Evolutionary conservation across 169 alveolate species (phyloP), one percentile per base, ranked within the genome.

Genomic region (Babesia microti): DNA sequence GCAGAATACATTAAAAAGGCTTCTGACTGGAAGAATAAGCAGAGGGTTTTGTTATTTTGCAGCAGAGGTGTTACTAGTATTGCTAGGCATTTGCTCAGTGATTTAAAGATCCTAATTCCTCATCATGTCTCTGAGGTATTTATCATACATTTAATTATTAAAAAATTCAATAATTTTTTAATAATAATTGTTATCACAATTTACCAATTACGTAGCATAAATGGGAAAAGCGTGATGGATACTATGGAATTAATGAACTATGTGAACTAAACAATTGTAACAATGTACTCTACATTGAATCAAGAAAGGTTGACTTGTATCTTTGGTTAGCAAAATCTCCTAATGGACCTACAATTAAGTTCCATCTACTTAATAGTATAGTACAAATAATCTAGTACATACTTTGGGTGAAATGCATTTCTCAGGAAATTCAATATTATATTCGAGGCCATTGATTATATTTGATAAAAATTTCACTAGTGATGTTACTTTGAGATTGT

Each of bases 331-430:
- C 92, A 19, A 84, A 85, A 68, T 84, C 87, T 47, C 95, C 95
- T n/a, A 54, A 83, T 23, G 98, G 98, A 0, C 98, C 98, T n/a
- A 78, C 95, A 6, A 69, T 87, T 34, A 91, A 91, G 71, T 89
- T 89, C 41, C 72, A 84, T 34, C 74, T 93, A 12, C 70, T 86
- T 44, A 88, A 87, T 52, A 59, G 87, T 78, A 61, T 46, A 26
- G 55, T 63, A 44, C 17, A n/a, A 34, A 21, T 4, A 0, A 9
- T 19, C 2, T 37, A 61, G 83, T 89, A 23, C 93, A 88, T 47
- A 84, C 95, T 28, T 69, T 84, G 41, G 82, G 79, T 30, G 97
- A 91, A 56, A 70, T 90, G n/a, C 86, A 84, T 53, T 81, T 88
- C 43, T 76, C 92, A 36, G 98, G 98, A 5, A 93, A 93, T 61